Evolutionary conservation across 2,329 filamentous ascomycete genomes (phyloP).

Genomic region (Teratosphaeriaceae sp.): DNA sequence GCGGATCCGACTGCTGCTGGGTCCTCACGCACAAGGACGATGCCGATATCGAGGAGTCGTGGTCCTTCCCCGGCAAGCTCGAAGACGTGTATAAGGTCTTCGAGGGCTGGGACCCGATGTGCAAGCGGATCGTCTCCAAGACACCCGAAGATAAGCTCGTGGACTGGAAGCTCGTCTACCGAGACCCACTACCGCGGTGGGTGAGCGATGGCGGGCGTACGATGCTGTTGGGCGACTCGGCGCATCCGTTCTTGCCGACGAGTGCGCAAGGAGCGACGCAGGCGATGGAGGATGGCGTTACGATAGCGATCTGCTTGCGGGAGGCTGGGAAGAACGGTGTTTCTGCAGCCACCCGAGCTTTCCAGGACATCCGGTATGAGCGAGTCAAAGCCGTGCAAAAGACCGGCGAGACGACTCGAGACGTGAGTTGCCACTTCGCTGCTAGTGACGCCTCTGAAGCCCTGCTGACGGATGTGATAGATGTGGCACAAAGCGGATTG

Average conservation of each 20-base stretch:
- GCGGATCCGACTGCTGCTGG: slow-evolving; percentile 47
- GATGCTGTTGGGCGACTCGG: slow-evolving; percentile 46
- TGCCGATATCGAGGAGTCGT: slow-evolving; percentile 41
- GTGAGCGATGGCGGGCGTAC: slow-evolving; percentile 44
- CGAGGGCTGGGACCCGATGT: slow-evolving; percentile 40
- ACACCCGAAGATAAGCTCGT: slow-evolving; percentile 29
- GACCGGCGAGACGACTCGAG: slow-evolving; percentile 12
- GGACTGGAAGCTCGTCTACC: slow-evolving; percentile 52
- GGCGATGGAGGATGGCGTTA: slow-evolving; percentile 46
- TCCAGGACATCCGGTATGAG: slow-evolving; percentile 16
- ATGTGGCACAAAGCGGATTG: slow-evolving; percentile 50
- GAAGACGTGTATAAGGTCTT: slow-evolving; percentile 39
- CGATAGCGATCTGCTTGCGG: slow-evolving; percentile 38
- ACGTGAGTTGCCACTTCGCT: neutral
- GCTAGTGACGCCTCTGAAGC: neutral
- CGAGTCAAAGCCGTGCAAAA: slow-evolving; percentile 13
- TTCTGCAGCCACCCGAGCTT: slow-evolving; percentile 18
- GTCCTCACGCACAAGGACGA: slow-evolving; percentile 46
- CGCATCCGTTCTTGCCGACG: slow-evolving; percentile 48
- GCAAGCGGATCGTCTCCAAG: slow-evolving; percentile 38
- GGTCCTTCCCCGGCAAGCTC: slow-evolving; percentile 37
- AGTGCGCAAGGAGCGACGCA: slow-evolving; percentile 48
- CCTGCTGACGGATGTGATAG: slow-evolving; percentile 3
- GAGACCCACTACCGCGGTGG: slow-evolving; percentile 49
- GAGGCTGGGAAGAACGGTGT: slow-evolving; percentile 36